These are phyloP conservation scores for Epichloe gansuensis DNA, from an alignment of 2,329 filamentous ascomycete genomes.

Conservation along the genomic window DNA sequence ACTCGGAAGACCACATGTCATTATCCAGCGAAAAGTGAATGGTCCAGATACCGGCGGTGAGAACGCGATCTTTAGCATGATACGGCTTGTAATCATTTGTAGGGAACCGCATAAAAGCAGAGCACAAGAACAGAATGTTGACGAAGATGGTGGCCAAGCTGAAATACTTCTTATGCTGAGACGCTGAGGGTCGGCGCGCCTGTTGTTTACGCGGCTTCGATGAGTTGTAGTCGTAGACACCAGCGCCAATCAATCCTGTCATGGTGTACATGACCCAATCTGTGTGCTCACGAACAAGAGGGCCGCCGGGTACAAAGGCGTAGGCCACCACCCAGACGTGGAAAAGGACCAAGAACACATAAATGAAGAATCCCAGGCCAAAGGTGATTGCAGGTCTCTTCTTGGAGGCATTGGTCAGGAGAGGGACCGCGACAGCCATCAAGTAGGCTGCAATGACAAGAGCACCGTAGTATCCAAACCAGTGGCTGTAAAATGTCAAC, in stretches of 20 bases:
- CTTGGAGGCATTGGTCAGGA: slow-evolving; percentile 65
- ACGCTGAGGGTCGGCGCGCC: slow-evolving; percentile 17
- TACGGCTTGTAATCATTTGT: slow-evolving; percentile 85
- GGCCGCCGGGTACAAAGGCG: slow-evolving; percentile 91
- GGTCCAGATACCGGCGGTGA: slow-evolving; percentile 97
- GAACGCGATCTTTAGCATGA: slow-evolving; percentile 72
- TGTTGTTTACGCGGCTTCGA: slow-evolving; percentile 31
- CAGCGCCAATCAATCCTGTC: slow-evolving; percentile 74
- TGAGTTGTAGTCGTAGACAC: slow-evolving; percentile 61
- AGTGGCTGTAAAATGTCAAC: slow-evolving; percentile 66
- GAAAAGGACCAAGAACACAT: slow-evolving; percentile 92
- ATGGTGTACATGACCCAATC: slow-evolving; percentile 88
- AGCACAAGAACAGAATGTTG: slow-evolving; percentile 66
- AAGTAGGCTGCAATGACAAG: slow-evolving; percentile 66
- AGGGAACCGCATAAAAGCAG: slow-evolving; percentile 85
- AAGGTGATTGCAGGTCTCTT: slow-evolving; percentile 71
- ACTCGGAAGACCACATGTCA: slow-evolving; percentile 96
- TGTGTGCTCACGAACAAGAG: slow-evolving; percentile 82
- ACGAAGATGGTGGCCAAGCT: slow-evolving; percentile 52
- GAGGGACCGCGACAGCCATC: slow-evolving; percentile 62
- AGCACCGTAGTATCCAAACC: slow-evolving; percentile 82
- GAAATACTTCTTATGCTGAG: slow-evolving; percentile 40
- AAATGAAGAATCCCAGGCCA: slow-evolving; percentile 77
- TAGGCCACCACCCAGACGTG: slow-evolving; percentile 98
- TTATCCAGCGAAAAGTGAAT: slow-evolving; percentile 98